Percentiles rank a stretch among this genome's conserved stretches.
Evolutionary conservation across 331 rosid genomes (phyloP).

Genomic region (Arachis monticola): DNA sequence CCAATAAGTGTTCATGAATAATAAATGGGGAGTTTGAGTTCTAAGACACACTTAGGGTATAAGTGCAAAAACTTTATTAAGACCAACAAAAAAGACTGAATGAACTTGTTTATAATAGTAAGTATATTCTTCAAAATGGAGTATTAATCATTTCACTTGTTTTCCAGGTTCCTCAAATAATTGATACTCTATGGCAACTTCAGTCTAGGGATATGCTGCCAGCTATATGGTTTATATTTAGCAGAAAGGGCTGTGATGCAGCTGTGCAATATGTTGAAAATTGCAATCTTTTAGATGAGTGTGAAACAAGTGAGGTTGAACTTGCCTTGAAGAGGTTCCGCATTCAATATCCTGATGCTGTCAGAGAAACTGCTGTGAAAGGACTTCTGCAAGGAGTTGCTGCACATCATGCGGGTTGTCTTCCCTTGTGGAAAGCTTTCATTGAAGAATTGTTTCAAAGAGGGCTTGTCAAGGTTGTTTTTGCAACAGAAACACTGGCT

Average conservation of each 20-base stretch:
- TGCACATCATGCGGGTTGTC: constrained; percentile 99
- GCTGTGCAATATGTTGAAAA: constrained; percentile 89
- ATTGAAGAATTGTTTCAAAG: constrained; percentile 90
- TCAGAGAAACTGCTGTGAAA: constrained; percentile 81
- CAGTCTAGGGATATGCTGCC: constrained; percentile 89
- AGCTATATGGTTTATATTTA: constrained; percentile 97
- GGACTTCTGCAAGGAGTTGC: constrained; percentile 92
- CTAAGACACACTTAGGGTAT: constrained; percentile 16
- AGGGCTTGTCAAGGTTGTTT: constrained; percentile 96
- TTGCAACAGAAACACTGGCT: constrained; percentile 97
- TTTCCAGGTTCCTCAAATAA: constrained; percentile 88
- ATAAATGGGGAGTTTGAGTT: constrained; percentile 29
- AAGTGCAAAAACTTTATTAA: neutral
- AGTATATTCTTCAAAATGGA: constrained; percentile 23
- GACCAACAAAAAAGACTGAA: no score
- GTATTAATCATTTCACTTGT: constrained; percentile 24
- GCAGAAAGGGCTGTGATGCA: constrained; percentile 98
- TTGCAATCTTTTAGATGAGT: constrained; percentile 79
- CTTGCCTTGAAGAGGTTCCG: constrained; percentile 90
- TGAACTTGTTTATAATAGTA: constrained; percentile 2
- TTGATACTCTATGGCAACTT: constrained; percentile 86
- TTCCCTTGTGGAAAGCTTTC: constrained; percentile 95
- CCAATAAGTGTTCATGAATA: constrained; percentile 25
- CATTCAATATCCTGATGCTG: constrained; percentile 88
- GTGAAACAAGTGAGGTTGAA: constrained; percentile 85